Evolutionary conservation across 1,139 yeast species (phyloP), one percentile per base, ranked within the genome.

Genomic region (Ogataea hybrid): DNA sequence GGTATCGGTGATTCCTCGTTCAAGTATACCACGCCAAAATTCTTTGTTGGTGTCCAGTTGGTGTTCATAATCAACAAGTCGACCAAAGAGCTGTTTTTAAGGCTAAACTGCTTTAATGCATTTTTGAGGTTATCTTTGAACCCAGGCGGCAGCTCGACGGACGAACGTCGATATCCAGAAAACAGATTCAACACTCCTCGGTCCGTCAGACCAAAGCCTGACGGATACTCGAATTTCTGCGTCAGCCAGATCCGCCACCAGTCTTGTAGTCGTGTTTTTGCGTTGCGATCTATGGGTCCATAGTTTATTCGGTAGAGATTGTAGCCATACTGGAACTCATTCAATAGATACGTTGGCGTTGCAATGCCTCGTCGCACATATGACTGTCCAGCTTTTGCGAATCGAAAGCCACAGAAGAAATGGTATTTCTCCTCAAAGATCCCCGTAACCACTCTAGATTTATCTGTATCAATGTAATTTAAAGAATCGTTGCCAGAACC

Each of bases 181-280:
- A 55, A 17, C 28, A 56, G 20, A 29, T 51, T 53, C 22, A 61
- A 45, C 14, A 51, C 32, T 1, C 58, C 63, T 23, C 53, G 50
- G 39, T 52, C 57, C 17, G 46, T 41, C 20, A 55, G 32, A 29
- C 41, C 46, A 31, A 44, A 58, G 14, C 49, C 49, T 1, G 54
- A 47, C 7, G 35, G 30, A 35, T 56, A 52, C 29, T 58, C 60
- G 29, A 56, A 59, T 37, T 47, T 47, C 42, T 51, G 48, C 3
- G 6, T 25, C 6, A 58, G 35, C 63, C 64, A 61, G 4, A 20
- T 35, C 4, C 22, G 37, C 65, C 65, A 62, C 66, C 66, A 62
- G 12, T 28, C 20, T n/a, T 39, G 41, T 7, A 53, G 29, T 7
- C 25, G 8, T 3, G 5, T 11, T 5, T 15, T 30, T 5, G 18